phyloP scores from a whole-genome alignment of 2,329 filamentous ascomycete genomes.

The Cryphonectria japonica region DNA sequence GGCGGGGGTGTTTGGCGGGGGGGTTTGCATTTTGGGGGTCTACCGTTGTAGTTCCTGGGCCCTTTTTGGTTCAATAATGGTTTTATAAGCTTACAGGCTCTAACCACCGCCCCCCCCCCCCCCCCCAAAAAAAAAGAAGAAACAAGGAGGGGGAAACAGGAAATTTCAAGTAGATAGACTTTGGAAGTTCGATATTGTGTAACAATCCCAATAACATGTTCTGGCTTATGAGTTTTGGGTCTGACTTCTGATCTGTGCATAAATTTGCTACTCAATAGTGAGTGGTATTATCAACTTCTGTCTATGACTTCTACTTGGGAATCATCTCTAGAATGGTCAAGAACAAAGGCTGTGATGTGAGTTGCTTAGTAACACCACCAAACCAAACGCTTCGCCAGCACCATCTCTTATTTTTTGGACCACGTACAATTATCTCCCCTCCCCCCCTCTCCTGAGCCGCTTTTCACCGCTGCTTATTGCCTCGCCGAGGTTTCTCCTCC shows the following conservation, averaged over 20 bases:
- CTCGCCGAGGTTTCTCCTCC: slow-evolving; percentile 48
- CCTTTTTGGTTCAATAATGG: too few species aligned
- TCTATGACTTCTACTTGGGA: slow-evolving; percentile 14
- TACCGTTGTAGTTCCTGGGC: too few species aligned
- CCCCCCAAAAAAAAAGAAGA: not conserved
- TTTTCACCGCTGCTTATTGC: slow-evolving; percentile 38
- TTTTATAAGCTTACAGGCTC: too few species aligned
- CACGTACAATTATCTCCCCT: too few species aligned
- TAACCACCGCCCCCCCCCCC: too few species aligned
- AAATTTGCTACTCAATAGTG: slow-evolving; percentile 4
- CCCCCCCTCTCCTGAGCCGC: not conserved
- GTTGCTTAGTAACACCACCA: slow-evolving; percentile 3
- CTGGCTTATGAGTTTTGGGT: not conserved
- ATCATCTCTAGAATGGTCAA: slow-evolving; percentile 17
- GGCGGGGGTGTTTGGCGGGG: too few species aligned
- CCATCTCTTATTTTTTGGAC: too few species aligned
- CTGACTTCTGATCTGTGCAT: not conserved
- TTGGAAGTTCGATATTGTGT: not conserved
- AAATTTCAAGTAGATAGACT: not conserved
- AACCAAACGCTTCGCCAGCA: not conserved
- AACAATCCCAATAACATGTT: too few species aligned
- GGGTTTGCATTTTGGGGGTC: too few species aligned
- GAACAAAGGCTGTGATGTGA: slow-evolving; percentile 9
- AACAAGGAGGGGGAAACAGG: not conserved
- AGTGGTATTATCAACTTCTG: not conserved